Base-by-base conservation (phyloP, 345 rosid species). In the Excoecaria agallocha region DNA sequence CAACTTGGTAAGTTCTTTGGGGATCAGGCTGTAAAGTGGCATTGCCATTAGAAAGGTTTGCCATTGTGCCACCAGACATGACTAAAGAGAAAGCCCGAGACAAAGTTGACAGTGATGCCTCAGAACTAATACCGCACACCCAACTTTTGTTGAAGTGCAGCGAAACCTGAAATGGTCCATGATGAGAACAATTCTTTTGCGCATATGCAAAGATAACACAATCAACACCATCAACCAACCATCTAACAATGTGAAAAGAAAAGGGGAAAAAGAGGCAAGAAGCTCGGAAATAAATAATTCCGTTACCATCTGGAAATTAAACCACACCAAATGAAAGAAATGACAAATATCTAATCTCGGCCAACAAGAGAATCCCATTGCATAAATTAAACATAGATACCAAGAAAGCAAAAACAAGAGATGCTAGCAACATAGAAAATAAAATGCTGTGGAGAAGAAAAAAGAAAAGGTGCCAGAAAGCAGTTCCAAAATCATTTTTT, bases 11-110 rank as follows among this genome's bases (percentile, higher is more conserved):
- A 30, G 30, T 30, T 30, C 30, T 30, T 30, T 30, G 30, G 30
- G 30, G 30, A 30, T 30, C 30, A 30, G 30, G 30, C 30, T 30
- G 30, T 30, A 30, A 30, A 30, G 30, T 30, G 30, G 30, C 30
- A 30, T 30, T 30, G 30, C 30, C 30, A 30, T 30, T 30, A 30
- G 30, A 61, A 84, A 78, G 75, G 74, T 45, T 78, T 45, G 79
- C 45, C 84, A 75, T 65, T 71, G 86, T 58, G 49, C 81, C 84
- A 55, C 81, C 75, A 2, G 88, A 82, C 89, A 90, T 89, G 15
- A 22, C 69, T 22, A 55, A 85, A 69, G 51, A 24, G 30, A 83
- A 79, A 60, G 59, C 69, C 48, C 22, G 74, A 46, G 70, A 68
- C 49, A 77, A 79, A 70, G 76, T 77, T 43, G 59, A 59, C n/a